Evolutionary conservation across 2,329 filamentous ascomycete genomes (phyloP).

Genomic region (Pyricularia sp.): DNA sequence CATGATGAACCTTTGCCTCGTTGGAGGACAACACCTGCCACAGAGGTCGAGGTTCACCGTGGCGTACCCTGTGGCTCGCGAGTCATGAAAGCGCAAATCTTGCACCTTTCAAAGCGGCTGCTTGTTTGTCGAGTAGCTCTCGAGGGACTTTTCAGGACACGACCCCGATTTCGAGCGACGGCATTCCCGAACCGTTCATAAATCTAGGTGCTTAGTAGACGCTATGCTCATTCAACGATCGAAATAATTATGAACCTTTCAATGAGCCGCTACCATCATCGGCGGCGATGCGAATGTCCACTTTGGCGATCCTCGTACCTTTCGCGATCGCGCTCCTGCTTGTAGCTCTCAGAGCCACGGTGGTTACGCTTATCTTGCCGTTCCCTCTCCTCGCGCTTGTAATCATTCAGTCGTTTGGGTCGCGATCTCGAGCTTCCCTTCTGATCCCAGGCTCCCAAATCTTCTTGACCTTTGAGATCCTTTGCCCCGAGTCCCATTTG

Average conservation of each 20-base stretch:
- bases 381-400: constrained; percentile 12
- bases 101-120: not conserved
- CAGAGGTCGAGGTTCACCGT: not conserved
- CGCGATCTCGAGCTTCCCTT: constrained; percentile 6
- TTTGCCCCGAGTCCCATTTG: constrained; percentile 67
- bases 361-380: constrained; percentile 6
- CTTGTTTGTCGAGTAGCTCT: not conserved
- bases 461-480: constrained; percentile 12
- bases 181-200: not conserved
- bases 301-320: not conserved
- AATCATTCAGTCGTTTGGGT: constrained; percentile 11
- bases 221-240: not conserved
- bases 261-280: not conserved
- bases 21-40: not conserved
- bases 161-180: not conserved
- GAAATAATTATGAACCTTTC: not conserved
- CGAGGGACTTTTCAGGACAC: not conserved
- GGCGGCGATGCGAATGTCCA: not conserved
- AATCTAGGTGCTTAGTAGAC: not conserved
- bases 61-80: not conserved
- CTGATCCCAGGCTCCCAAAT: constrained; percentile 13
- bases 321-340: not conserved
- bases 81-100: not conserved
- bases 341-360: not conserved
- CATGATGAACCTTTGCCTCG: not conserved